Percentiles rank a stretch among this genome's conserved stretches.
Evolutionary conservation across 169 alveolate genomes (phyloP).

Genomic region (Plasmodium adleri): DNA sequence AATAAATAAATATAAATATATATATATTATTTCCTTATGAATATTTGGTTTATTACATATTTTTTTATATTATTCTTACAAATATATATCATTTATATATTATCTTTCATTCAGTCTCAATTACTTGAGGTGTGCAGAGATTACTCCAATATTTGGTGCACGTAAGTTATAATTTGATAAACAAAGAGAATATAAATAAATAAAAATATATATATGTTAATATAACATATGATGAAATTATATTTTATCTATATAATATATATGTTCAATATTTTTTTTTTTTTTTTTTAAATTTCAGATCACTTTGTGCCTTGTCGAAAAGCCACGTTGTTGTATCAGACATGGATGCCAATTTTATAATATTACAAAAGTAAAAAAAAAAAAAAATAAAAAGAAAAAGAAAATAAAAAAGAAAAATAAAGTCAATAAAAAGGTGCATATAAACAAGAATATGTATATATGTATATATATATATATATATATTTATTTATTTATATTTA

Average conservation of each 20-base stretch:
- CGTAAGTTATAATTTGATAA: conserved; percentile 17
- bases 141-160: conserved; percentile 69
- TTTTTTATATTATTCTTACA: neutral
- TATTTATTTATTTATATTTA: neutral
- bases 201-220: neutral
- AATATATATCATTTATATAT: too few species aligned
- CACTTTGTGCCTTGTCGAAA: conserved; percentile 63
- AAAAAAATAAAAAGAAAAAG: neutral
- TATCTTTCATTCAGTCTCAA: conserved; percentile 6
- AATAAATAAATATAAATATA: neutral
- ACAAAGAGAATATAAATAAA: neutral
- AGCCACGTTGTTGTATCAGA: conserved; percentile 45
- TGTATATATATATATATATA: too few species aligned
- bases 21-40: neutral
- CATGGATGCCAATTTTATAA: conserved; percentile 48
- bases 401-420: too few species aligned
- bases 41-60: neutral
- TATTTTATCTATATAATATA: neutral
- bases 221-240: neutral
- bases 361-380: conserved; percentile 44
- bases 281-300: conserved; percentile 2
- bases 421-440: too few species aligned
- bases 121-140: conserved; percentile 69
- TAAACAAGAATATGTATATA: too few species aligned
- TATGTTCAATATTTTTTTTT: neutral